These are phyloP conservation scores for Neospora caninum DNA, from an alignment of 169 alveolate genomes.

Conservation along the genomic window DNA sequence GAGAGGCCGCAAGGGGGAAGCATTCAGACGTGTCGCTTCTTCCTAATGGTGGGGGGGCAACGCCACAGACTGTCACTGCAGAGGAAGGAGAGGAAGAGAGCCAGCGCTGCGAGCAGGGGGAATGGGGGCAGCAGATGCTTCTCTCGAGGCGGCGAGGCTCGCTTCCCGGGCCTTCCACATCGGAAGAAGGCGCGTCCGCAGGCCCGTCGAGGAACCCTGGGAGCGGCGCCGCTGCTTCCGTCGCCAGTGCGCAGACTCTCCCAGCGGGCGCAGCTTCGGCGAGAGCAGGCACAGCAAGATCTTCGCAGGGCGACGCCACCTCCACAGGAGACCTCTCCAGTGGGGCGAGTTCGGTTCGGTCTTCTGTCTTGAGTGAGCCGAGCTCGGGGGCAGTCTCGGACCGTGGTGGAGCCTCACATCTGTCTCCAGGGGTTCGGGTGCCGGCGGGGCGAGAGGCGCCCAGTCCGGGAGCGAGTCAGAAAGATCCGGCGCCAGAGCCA, in stretches of 20 bases:
- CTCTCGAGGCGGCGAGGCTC: not conserved
- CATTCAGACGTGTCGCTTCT: too few species aligned
- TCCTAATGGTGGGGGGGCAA: too few species aligned
- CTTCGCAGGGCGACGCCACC: not conserved
- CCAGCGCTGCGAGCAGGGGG: not conserved
- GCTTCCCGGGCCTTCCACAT: too few species aligned
- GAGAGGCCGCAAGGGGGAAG: too few species aligned
- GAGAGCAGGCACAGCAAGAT: not conserved
- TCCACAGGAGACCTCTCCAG: not conserved
- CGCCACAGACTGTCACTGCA: not conserved
- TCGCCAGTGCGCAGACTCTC: not conserved
- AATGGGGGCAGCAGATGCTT: not conserved
- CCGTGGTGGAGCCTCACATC: not conserved
- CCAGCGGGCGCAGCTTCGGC: not conserved
- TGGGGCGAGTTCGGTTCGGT: not conserved
- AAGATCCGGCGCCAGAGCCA: not conserved
- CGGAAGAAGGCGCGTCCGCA: not conserved
- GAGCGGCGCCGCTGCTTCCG: not conserved
- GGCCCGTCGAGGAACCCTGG: not conserved
- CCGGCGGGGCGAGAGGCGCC: not conserved
- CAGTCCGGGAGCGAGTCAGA: not conserved
- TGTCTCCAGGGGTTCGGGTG: not conserved
- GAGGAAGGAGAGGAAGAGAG: not conserved
- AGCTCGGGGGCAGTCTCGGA: not conserved
- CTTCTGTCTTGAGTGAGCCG: not conserved